Conservation (phyloP, 2,329 filamentous ascomycete genomes). For the Stagonosporopsis cucurbitacearum region DNA sequence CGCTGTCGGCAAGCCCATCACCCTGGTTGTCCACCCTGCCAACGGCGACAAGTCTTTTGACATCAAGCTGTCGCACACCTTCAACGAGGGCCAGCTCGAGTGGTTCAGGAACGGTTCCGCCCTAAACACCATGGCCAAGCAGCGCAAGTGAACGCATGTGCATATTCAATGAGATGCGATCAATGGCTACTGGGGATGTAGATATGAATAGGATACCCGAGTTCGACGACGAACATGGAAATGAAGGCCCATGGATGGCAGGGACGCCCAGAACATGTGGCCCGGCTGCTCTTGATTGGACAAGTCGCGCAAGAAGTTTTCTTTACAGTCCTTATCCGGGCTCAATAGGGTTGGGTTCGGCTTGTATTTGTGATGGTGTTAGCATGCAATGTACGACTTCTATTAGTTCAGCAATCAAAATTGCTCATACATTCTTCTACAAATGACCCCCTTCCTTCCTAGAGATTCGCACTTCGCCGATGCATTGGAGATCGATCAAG, state of each 20-base stretch:
- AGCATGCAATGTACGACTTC: constrained; percentile 48
- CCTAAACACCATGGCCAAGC: constrained; percentile 97
- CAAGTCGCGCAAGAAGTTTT: constrained; percentile 33
- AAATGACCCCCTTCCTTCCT: neutral
- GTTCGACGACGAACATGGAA: constrained; percentile 26
- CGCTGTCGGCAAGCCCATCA: constrained; percentile 90
- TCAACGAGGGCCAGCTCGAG: constrained; percentile 97
- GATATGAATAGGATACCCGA: constrained; percentile 38
- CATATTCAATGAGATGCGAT: constrained; percentile 11
- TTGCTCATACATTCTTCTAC: constrained; percentile 3
- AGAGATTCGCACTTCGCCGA: too few species aligned
- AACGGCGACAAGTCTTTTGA: constrained; percentile 78
- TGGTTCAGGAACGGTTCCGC: constrained; percentile 99
- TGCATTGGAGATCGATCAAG: too few species aligned
- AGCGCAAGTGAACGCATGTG: constrained; percentile 33
- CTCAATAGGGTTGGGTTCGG: constrained; percentile 39
- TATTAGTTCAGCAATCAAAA: constrained; percentile 26
- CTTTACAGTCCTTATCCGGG: constrained; percentile 36
- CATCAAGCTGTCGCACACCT: constrained; percentile 87
- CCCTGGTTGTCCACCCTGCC: constrained; percentile 89
- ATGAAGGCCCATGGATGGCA: constrained; percentile 27
- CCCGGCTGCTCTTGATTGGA: constrained; percentile 24
- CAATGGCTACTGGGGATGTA: constrained; percentile 42
- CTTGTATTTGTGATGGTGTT: constrained; percentile 48
- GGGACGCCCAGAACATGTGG: constrained; percentile 27